Conservation (phyloP, 2,329 filamentous ascomycete species). For the Scedosporium apiospermum region DNA sequence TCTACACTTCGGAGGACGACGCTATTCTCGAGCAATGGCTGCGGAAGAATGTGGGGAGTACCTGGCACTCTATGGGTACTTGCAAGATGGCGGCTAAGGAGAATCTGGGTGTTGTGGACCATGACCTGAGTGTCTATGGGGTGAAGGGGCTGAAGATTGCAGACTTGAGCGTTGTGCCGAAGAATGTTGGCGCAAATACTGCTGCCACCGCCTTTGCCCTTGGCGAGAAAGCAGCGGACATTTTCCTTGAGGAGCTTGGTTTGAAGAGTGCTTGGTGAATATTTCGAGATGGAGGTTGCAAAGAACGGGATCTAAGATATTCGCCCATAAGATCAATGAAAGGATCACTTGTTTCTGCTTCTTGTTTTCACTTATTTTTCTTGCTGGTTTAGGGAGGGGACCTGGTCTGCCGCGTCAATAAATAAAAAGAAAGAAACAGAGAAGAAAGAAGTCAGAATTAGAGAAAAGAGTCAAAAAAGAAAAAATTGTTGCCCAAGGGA, state of each 20-base stretch:
- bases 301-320: no score
- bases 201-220: conserved; percentile 32
- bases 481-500: no score
- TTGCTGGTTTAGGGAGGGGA: no score
- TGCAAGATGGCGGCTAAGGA: conserved; percentile 30
- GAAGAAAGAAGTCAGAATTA: no score
- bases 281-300: no score
- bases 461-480: not conserved
- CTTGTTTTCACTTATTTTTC: no score
- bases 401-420: no score
- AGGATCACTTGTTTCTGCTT: no score
- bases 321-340: no score
- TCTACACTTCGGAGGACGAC: conserved; percentile 39
- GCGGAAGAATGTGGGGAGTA: conserved; percentile 25
- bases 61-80: conserved; percentile 34
- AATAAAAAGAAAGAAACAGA: no score
- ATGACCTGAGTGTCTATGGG: conserved; percentile 29
- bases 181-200: conserved; percentile 34
- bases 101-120: conserved; percentile 29
- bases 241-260: conserved; percentile 19
- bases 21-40: conserved; percentile 33
- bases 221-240: conserved; percentile 30
- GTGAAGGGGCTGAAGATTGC: conserved; percentile 25
- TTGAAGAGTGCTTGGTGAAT: not conserved
- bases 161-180: conserved; percentile 25